Percentiles rank a stretch among this genome's conserved stretches.
These are phyloP conservation scores for Limonium bicolor DNA, from an alignment of 148 eudicot species.

Conservation along the genomic window DNA sequence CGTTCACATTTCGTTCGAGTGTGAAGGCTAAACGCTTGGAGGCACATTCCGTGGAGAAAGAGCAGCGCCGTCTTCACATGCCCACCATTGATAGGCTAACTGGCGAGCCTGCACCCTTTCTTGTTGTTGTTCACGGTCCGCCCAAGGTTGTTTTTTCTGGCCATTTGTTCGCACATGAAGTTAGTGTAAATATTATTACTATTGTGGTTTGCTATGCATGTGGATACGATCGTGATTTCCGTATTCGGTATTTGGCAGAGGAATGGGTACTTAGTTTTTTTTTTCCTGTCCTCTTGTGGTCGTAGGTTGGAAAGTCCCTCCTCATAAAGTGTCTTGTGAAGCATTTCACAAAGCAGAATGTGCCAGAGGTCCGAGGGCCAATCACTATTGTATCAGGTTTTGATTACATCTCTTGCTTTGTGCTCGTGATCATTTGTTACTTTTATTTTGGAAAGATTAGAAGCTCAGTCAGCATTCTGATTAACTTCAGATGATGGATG, in stretches of 20 bases:
- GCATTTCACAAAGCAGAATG: conserved; percentile 81
- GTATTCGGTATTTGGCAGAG: too few species aligned
- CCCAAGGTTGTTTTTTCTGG: conserved; percentile 34
- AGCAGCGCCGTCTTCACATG: conserved; percentile 77
- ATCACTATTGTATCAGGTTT: conserved; percentile 83
- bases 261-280: neutral
- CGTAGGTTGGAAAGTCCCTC: conserved; percentile 82
- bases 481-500: too few species aligned
- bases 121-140: conserved; percentile 89
- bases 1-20: conserved; percentile 60
- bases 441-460: too few species aligned
- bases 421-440: neutral
- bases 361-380: conserved; percentile 81
- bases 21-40: conserved; percentile 71
- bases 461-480: too few species aligned
- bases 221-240: too few species aligned
- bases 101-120: conserved; percentile 76
- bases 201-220: too few species aligned
- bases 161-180: neutral
- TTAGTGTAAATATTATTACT: too few species aligned
- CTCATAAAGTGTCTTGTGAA: conserved; percentile 76
- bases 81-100: conserved; percentile 57
- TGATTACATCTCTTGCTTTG: conserved; percentile 1
- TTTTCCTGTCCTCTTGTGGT: neutral
- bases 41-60: conserved; percentile 59